Conservation (phyloP, 2,329 filamentous ascomycete genomes). For the Curvularia verruculosa region DNA sequence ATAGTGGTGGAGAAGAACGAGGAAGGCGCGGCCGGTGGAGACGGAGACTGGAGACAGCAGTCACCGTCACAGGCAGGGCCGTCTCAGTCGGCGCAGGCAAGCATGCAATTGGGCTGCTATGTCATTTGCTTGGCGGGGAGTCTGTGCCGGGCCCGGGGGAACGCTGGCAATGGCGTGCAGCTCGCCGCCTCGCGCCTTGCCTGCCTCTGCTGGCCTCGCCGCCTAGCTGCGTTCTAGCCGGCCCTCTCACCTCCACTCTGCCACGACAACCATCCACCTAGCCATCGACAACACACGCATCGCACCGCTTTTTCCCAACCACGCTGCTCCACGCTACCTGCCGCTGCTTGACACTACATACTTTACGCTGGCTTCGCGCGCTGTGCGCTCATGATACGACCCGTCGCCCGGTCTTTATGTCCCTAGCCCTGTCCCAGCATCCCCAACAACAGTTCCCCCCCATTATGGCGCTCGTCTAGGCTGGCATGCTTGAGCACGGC, state of each 20-base stretch:
- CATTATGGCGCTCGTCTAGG: constrained; percentile 42
- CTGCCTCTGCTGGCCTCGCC: not conserved
- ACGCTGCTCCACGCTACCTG: not conserved
- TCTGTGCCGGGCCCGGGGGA: constrained; percentile 3
- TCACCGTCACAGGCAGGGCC: constrained; percentile 6
- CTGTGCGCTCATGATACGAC: constrained; percentile 11
- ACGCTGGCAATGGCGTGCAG: constrained; percentile 10
- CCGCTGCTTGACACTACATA: not conserved
- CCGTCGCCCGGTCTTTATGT: constrained; percentile 31
- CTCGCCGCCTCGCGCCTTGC: constrained; percentile 5
- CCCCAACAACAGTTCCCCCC: constrained; percentile 5
- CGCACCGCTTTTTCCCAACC: constrained; percentile 13
- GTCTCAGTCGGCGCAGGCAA: constrained; percentile 3
- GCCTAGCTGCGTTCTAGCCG: constrained; percentile 16
- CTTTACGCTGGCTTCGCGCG: constrained; percentile 8
- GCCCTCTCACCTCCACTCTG: constrained; percentile 12
- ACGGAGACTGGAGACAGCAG: no score
- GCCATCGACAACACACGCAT: constrained; percentile 15
- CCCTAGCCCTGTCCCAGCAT: constrained; percentile 31
- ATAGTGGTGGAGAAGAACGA: not conserved
- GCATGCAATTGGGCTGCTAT: constrained; percentile 19
- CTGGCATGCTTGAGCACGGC: constrained; percentile 24
- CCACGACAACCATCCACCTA: constrained; percentile 15
- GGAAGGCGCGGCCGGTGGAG: constrained; percentile 1
- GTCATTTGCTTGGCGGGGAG: constrained; percentile 18